A percentile compares a stretch with the other conserved stretches of the same genome.
phyloP scores from a whole-genome alignment of 805 yeast species.

The Saccharomycopsis guyanensis region DNA sequence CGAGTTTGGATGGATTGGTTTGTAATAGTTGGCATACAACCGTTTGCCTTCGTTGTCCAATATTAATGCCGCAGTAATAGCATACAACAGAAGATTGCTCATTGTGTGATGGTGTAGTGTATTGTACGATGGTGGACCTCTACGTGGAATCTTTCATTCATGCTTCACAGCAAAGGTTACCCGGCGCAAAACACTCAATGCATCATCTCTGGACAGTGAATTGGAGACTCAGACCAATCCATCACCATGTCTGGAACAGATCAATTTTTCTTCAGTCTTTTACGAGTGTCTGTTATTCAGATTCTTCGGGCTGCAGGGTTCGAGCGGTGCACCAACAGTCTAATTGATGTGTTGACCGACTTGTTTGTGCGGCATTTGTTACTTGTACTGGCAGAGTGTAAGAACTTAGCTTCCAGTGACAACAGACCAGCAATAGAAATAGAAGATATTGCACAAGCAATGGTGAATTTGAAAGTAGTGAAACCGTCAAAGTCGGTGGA shows the following conservation, averaged over 20 bases:
- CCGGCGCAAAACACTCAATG: background rate
- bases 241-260: constrained; percentile 19
- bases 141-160: too few species aligned
- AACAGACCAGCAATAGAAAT: constrained; percentile 40
- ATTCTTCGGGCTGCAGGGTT: constrained; percentile 76
- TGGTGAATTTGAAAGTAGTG: constrained; percentile 54
- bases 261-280: constrained; percentile 40
- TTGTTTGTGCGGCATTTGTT: constrained; percentile 57
- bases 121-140: background rate
- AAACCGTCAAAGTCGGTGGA: constrained; percentile 52
- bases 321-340: constrained; percentile 64
- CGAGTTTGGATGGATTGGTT: constrained; percentile 45
- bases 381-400: constrained; percentile 44
- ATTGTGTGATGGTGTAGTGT: constrained; percentile 28
- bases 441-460: constrained; percentile 67
- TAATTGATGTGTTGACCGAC: constrained; percentile 73
- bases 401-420: constrained; percentile 41
- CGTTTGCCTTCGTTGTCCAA: constrained; percentile 78
- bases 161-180: background rate
- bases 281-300: constrained; percentile 33
- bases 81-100: constrained; percentile 58
- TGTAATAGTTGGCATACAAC: constrained; percentile 78
- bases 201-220: background rate
- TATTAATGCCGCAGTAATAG: constrained; percentile 73
- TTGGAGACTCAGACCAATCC: too few species aligned